Conservation (phyloP, 352 stramenopile species). For the Thraustotheca clavata region DNA sequence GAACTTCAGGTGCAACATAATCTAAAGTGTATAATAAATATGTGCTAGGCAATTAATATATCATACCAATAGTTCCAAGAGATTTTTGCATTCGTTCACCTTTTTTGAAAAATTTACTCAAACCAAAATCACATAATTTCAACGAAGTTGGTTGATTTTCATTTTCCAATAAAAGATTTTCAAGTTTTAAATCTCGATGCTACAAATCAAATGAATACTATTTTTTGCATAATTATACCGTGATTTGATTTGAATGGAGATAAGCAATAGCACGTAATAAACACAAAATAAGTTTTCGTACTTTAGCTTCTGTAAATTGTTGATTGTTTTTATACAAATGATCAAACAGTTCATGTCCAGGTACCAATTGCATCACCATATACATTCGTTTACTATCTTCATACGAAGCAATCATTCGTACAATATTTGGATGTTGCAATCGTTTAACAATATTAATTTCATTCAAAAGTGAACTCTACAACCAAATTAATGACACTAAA, state of each 20-base stretch:
- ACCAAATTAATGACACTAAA: background rate
- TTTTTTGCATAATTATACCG: constrained; percentile 8
- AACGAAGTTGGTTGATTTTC: constrained; percentile 47
- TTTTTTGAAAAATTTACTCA: constrained; percentile 62
- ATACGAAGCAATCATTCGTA: constrained; percentile 67
- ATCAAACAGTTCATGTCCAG: constrained; percentile 72
- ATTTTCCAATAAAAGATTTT: constrained; percentile 75
- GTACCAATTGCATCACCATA: constrained; percentile 83
- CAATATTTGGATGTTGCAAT: constrained; percentile 73
- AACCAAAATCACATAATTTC: constrained; percentile 75
- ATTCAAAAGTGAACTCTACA: constrained; percentile 48
- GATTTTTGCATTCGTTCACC: constrained; percentile 66
- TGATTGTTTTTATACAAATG: constrained; percentile 61
- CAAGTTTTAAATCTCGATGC: constrained; percentile 72
- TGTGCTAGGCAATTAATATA: background rate
- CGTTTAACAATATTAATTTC: constrained; percentile 71
- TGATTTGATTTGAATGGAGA: constrained; percentile 75
- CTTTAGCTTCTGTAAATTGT: constrained; percentile 53
- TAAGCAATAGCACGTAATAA: constrained; percentile 55
- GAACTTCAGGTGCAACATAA: constrained; percentile 71
- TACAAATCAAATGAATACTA: constrained; percentile 1
- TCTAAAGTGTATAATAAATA: constrained; percentile 26
- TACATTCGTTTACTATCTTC: constrained; percentile 77
- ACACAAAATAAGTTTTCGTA: constrained; percentile 51
- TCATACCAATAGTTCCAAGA: constrained; percentile 49